Conservation (phyloP, 148 eudicot genomes). For the Cornus suecica region DNA sequence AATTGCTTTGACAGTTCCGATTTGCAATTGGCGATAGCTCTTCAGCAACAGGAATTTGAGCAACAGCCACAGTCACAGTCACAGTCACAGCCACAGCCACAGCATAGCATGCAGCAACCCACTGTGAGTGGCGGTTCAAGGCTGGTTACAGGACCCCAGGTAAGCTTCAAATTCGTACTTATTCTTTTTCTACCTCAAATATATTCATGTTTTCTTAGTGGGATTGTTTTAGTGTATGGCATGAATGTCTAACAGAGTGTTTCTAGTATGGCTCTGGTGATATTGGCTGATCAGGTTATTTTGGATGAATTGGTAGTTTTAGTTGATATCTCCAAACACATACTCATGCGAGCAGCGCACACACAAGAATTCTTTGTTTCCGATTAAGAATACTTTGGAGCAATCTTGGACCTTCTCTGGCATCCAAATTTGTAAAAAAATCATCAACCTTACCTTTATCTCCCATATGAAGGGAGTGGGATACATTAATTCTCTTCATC, state of each 20-base stretch:
- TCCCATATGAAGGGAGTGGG: no score
- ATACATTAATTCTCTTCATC: no score
- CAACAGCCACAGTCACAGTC: constrained; percentile 53
- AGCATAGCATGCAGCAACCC: constrained; percentile 37
- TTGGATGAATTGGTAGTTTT: neutral
- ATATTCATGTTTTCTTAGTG: neutral
- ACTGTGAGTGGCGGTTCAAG: constrained; percentile 39
- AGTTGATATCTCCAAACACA: neutral
- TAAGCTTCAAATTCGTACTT: constrained; percentile 25
- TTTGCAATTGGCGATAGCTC: constrained; percentile 83
- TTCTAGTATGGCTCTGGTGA: neutral
- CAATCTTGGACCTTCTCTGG: neutral
- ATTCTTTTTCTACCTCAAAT: neutral
- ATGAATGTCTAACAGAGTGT: neutral
- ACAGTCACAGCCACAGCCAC: constrained; percentile 35
- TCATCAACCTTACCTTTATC: no score
- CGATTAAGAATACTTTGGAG: neutral
- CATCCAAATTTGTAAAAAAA: neutral
- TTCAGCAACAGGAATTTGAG: constrained; percentile 93
- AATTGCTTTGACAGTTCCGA: constrained; percentile 61
- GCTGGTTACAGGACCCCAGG: constrained; percentile 84
- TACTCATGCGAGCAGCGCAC: neutral
- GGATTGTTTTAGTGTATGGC: neutral
- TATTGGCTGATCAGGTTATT: neutral
- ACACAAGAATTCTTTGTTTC: neutral